Conservation (phyloP, 345 rosid species). For the Melastoma malabathricum region DNA sequence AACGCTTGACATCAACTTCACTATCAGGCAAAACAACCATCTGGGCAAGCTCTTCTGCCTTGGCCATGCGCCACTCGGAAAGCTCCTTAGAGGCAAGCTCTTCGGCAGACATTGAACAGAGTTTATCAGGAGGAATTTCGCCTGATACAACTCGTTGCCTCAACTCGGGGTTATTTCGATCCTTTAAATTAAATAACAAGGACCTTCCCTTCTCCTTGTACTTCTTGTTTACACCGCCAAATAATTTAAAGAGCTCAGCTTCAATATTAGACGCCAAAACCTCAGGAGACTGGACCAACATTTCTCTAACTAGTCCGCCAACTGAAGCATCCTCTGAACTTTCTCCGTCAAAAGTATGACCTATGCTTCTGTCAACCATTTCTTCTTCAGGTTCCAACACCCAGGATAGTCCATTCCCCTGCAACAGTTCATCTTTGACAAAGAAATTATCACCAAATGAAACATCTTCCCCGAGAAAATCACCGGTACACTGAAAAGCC, state of each 20-base stretch:
- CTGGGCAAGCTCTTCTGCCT: constrained; percentile 85
- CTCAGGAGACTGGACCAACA: constrained; percentile 24
- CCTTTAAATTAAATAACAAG: constrained; percentile 77
- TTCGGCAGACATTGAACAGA: constrained; percentile 86
- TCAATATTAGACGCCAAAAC: constrained; percentile 53
- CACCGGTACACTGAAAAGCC: constrained; percentile 24
- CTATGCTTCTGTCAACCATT: constrained; percentile 18
- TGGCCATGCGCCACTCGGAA: constrained; percentile 86
- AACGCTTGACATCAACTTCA: constrained; percentile 54
- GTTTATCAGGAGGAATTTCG: constrained; percentile 46
- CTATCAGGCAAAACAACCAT: constrained; percentile 80
- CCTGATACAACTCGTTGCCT: constrained; percentile 66
- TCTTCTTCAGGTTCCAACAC: constrained; percentile 41
- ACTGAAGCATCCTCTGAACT: constrained; percentile 8
- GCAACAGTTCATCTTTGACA: constrained; percentile 82
- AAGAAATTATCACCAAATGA: constrained; percentile 58
- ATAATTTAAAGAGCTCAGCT: constrained; percentile 60
- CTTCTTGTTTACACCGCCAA: constrained; percentile 92
- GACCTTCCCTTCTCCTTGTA: constrained; percentile 88
- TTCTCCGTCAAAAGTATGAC: constrained; percentile 10
- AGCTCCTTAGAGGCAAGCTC: constrained; percentile 95
- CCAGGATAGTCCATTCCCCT: constrained; percentile 93
- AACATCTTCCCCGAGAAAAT: constrained; percentile 42
- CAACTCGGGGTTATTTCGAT: constrained; percentile 73
- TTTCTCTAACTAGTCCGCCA: constrained; percentile 8